Evolutionary conservation across 805 yeast genomes (phyloP).

Genomic region (Teunomyces cretensis): DNA sequence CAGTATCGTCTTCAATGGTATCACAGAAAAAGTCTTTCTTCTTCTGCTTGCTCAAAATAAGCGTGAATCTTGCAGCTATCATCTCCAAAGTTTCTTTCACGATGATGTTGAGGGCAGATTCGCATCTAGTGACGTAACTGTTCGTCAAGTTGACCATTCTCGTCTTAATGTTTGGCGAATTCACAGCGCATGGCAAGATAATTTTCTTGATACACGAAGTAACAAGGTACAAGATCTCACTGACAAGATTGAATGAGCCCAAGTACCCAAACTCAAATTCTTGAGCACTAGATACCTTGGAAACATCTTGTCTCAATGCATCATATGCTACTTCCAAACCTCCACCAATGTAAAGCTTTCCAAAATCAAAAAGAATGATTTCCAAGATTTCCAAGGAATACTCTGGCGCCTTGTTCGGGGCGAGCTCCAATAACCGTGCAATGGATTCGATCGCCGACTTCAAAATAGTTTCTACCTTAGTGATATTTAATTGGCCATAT

Average conservation of each 20-base stretch:
- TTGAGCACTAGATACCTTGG: conserved; percentile 21
- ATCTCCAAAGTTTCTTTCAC: conserved; percentile 57
- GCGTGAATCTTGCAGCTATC: conserved; percentile 49
- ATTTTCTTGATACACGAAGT: conserved; percentile 74
- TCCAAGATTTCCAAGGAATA: conserved; percentile 68
- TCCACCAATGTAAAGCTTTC: conserved; percentile 69
- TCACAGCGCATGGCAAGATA: conserved; percentile 70
- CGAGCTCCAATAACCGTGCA: conserved; percentile 71
- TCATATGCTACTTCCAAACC: conserved; percentile 71
- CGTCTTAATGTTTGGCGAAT: conserved; percentile 55
- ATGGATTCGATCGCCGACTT: conserved; percentile 72
- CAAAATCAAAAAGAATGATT: conserved; percentile 64
- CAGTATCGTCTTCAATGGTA: conserved; percentile 59
- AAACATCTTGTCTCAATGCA: conserved; percentile 38
- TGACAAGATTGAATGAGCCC: conserved; percentile 48
- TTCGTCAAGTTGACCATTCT: conserved; percentile 64
- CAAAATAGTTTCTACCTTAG: conserved; percentile 59
- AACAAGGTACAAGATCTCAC: conserved; percentile 62
- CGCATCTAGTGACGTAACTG: conserved; percentile 57
- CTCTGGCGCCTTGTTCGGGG: conserved; percentile 60
- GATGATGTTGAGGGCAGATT: conserved; percentile 63
- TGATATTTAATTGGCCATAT: conserved; percentile 36
- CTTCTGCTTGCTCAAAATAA: conserved; percentile 60
- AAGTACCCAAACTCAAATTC: conserved; percentile 48
- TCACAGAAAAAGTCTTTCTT: conserved; percentile 64